Base-by-base conservation (phyloP, 129 eudicot genomes). In the Centella asiatica region DNA sequence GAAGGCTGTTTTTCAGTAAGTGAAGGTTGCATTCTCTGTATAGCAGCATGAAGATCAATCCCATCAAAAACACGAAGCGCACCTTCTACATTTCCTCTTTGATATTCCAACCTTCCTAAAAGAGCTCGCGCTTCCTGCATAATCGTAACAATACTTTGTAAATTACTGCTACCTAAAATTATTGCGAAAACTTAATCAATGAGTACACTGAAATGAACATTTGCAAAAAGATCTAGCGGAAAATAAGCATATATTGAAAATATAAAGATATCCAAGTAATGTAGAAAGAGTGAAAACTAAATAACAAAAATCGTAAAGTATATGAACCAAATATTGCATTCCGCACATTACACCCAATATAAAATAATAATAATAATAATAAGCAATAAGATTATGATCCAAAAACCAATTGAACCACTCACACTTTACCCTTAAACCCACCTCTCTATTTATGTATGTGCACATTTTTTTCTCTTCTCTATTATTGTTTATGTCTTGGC, bases 111-210 rank as follows among this genome's bases (percentile, higher is more conserved):
- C 75, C 82, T 87, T 73, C 98, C 98, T 67, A 92, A 85, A 82
- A 92, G 95, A 69, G 98, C 95, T 57, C 88, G 67, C 61, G 98
- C 98, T 84, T 92, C 98, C 98, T 92, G 69, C 67, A 76, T 34
- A 33, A 57, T 57, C 20, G 15, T 32, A 57, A 57, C 19, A 10
- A 0, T 19, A 19, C 2, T 20, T 10, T 3, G 6, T 17, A 17
- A 11, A 55, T 53, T 53, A 27, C 36, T 34, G 27, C 27, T 33
- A n/a, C 29, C 12, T 11, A 34, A 57, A n/a, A 20, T 2, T 42
- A 42, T 42, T 42, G 4, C 47, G 2, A 14, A 2, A 42, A 42
- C 46, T 13, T 42, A 42, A 32, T 6, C 6, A 32, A 3, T 2
- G 19, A 29, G 13, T 6, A 57, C 18, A 57, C 27, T 3, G 44